A percentile compares a stretch with the other conserved stretches of the same genome.
Conservation (phyloP, 805 yeast genomes). For the Pichia phayaonensis region DNA sequence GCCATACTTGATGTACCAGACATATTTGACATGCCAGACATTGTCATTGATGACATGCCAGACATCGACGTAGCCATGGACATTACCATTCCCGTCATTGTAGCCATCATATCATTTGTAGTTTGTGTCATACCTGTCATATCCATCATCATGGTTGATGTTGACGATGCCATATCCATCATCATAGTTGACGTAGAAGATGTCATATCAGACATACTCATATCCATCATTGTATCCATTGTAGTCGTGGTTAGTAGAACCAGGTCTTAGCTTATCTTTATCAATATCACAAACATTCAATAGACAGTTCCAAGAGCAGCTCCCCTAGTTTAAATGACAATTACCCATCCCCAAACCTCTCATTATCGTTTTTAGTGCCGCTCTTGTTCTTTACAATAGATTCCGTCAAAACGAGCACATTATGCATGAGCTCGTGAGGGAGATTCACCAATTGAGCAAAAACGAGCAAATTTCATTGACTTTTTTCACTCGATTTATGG, state of each 20-base stretch:
- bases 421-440: neutral
- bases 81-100: neutral
- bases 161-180: constrained; percentile 3
- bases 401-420: neutral
- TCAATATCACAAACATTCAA: neutral
- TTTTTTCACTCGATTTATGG: neutral
- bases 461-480: neutral
- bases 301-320: neutral
- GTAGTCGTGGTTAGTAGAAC: neutral
- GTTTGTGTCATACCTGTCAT: neutral
- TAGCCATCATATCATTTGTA: neutral
- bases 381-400: neutral
- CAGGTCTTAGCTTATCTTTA: neutral
- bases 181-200: neutral
- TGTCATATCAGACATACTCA: neutral
- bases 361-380: neutral
- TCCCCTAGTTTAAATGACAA: neutral
- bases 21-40: neutral
- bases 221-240: neutral
- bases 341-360: neutral
- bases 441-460: neutral
- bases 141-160: constrained; percentile 2
- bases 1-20: constrained; percentile 2
- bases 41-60: neutral
- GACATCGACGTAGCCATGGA: neutral